Base-by-base conservation (phyloP, 352 stramenopile genomes). In the Phytophthora hibernalis region DNA sequence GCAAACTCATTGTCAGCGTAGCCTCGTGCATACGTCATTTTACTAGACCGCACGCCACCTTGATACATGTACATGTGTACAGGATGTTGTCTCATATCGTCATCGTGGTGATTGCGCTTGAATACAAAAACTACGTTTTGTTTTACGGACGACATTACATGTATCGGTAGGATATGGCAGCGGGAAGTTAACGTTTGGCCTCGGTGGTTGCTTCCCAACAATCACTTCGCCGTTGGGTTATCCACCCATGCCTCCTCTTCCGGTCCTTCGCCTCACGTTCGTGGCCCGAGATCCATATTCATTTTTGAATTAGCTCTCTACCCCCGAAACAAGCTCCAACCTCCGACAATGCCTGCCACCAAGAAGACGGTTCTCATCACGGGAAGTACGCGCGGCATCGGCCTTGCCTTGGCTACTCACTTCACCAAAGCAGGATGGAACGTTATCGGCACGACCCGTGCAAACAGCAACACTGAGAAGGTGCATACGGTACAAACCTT, bases 281-380 rank as follows among this genome's bases (percentile, higher is more conserved):
- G 26, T 31, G 9, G 31, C n/a, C 28, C 48, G 26, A 38, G 45
- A 15, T 45, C 13, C 12, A 6, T 42, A n/a, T 16, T 69, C 61
- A 70, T n/a, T 70, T 43, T 47, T 35, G 16, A 60, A 61, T 54
- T 56, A 26, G 8, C 31, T 49, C 40, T 43, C 37, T 10, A 18
- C 37, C 15, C n/a, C 15, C 7, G 33, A 40, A 21, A 9, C 13
- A 44, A 13, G 38, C 35, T 47, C 18, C 30, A 18, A 18, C 51
- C 22, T 15, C 2, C 8, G 11, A 38, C 22, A 4, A 70, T 72
- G 56, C 0, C 50, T 9, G 31, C 35, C 28, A 54, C 35, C 50
- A 74, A 54, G 37, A 82, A 82, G 56, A 81, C 65, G 1, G 74
- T 85, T 18, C 61, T 84, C 12, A 71, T 87, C 54, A 87, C 74